Evolutionary conservation across 1,284 basidiomycete species (phyloP).

Genomic region (Malassezia dermatis): DNA sequence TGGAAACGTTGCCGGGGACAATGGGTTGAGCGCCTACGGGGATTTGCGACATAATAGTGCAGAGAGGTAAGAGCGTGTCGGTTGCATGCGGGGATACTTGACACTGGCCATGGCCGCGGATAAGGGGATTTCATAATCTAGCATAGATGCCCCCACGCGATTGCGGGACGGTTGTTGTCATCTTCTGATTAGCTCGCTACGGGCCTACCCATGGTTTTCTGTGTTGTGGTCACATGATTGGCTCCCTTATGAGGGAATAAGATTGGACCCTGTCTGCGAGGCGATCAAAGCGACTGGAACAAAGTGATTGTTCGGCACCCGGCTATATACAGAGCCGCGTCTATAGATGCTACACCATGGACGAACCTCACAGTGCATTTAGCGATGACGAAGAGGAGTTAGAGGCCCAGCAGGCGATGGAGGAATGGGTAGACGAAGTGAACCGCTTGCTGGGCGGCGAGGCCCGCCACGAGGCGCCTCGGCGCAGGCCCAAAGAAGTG

Average conservation of each 20-base stretch:
- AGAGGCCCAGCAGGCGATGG: constrained; percentile 5
- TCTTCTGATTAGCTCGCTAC: neutral
- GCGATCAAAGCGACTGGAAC: neutral
- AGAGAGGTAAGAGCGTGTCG: neutral
- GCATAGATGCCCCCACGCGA: neutral
- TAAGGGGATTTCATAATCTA: neutral
- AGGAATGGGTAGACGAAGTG: constrained; percentile 17
- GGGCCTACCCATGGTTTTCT: too few species aligned
- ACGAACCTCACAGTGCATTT: constrained; percentile 3
- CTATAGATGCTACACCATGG: neutral
- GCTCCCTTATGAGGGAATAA: neutral
- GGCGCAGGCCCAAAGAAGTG: neutral
- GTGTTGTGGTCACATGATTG: neutral
- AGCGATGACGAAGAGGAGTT: constrained; percentile 16
- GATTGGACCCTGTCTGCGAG: neutral
- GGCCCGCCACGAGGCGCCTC: neutral
- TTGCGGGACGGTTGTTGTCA: neutral
- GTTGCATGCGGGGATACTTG: neutral
- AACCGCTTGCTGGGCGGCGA: constrained; percentile 9
- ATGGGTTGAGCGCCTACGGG: constrained; percentile 22
- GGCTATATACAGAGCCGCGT: neutral
- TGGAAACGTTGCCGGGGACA: constrained; percentile 31
- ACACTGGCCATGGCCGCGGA: neutral
- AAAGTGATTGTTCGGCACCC: neutral
- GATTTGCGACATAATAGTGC: neutral